These are phyloP conservation scores for Rhizodiscina lignyota DNA, from an alignment of 495 filamentous ascomycete genomes.

Conservation along the genomic window DNA sequence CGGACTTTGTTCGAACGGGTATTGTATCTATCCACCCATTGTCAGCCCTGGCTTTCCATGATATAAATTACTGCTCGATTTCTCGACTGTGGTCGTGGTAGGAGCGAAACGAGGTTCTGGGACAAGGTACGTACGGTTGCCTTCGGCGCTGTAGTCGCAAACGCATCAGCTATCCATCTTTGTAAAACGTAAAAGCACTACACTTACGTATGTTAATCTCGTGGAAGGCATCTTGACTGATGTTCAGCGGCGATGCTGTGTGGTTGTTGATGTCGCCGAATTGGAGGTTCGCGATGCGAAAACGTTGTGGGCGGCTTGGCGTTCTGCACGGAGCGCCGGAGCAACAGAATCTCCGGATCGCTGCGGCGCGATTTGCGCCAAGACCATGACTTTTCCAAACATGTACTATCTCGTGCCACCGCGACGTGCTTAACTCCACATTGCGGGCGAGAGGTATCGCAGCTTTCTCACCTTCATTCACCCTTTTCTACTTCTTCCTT, in stretches of 20 bases:
- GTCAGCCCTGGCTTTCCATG: conserved; percentile 5
- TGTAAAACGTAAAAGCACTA: no score
- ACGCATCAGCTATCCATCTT: no score
- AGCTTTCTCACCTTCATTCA: no score
- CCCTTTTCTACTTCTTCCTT: no score
- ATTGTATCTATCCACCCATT: conserved; percentile 68
- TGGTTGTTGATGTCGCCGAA: conserved; percentile 27
- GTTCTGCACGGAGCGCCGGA: neutral
- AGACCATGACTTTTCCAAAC: no score
- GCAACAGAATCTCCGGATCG: no score
- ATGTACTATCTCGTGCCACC: no score
- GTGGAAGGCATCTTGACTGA: conserved; percentile 47
- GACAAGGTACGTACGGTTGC: conserved; percentile 5
- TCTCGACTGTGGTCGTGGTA: conserved; percentile 1
- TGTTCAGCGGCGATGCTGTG: conserved; percentile 40
- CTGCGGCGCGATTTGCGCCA: no score
- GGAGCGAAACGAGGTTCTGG: neutral
- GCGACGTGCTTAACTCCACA: no score
- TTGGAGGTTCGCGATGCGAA: neutral
- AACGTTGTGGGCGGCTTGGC: neutral
- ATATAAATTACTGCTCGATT: conserved; percentile 1
- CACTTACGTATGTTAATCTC: conserved; percentile 60
- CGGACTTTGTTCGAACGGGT: conserved; percentile 93
- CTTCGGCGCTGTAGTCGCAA: conserved; percentile 2
- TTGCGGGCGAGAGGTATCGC: no score